A percentile compares a stretch with the other conserved stretches of the same genome.
These are phyloP conservation scores for Pseudomonodictys pantanalensis DNA, from an alignment of 495 filamentous ascomycete species.

Conservation along the genomic window DNA sequence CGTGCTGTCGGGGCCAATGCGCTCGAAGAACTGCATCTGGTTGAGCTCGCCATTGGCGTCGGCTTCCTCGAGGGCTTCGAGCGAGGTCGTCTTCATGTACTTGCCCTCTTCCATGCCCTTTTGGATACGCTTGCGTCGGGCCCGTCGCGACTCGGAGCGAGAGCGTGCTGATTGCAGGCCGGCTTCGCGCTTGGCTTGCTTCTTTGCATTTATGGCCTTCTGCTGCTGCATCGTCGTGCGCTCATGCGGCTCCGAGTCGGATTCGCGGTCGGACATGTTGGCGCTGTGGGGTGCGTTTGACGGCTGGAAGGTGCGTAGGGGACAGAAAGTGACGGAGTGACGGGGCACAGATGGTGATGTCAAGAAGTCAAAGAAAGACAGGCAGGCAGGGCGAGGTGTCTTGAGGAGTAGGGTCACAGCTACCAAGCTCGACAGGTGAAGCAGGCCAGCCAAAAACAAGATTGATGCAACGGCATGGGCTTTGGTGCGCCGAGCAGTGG, in stretches of 20 bases:
- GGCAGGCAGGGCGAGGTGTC: not conserved
- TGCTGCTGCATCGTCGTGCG: slow-evolving; percentile 42
- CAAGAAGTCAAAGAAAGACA: not conserved
- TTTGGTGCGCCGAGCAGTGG: not conserved
- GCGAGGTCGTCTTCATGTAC: slow-evolving; percentile 43
- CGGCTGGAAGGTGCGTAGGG: not conserved
- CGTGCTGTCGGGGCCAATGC: slow-evolving; percentile 48
- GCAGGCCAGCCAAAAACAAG: slow-evolving; percentile 27
- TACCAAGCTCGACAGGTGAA: not conserved
- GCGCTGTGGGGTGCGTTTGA: slow-evolving; percentile 5
- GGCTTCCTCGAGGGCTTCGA: slow-evolving; percentile 47
- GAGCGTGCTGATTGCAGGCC: slow-evolving; percentile 40
- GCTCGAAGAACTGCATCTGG: slow-evolving; percentile 50
- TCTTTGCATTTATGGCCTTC: slow-evolving; percentile 35
- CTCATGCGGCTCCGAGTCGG: slow-evolving; percentile 33
- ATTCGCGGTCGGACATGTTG: slow-evolving; percentile 39
- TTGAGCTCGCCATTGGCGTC: slow-evolving; percentile 43
- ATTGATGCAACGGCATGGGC: slow-evolving; percentile 15
- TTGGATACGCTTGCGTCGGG: slow-evolving; percentile 41
- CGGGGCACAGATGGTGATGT: not conserved
- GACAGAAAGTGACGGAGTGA: not conserved
- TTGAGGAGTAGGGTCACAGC: not conserved
- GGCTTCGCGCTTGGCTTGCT: slow-evolving; percentile 35
- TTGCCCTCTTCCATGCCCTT: slow-evolving; percentile 40
- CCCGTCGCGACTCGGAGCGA: slow-evolving; percentile 39